Conservation (phyloP, 2,329 filamentous ascomycete species). For the Nakataea oryzae region DNA sequence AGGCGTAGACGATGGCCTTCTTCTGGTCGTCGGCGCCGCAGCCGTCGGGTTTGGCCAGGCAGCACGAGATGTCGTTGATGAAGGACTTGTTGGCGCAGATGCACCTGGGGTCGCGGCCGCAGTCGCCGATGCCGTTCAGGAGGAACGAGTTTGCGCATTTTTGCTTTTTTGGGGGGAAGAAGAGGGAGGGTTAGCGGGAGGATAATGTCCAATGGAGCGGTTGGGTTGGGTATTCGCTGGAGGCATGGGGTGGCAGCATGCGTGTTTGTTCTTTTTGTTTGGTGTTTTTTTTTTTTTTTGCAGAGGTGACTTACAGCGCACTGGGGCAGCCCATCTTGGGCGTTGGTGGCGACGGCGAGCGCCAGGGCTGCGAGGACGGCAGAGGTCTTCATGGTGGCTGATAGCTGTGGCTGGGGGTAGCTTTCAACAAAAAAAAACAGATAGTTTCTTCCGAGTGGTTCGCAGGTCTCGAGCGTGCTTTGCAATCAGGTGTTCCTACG, state of each 20-base stretch:
- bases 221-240: neutral
- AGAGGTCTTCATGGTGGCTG: constrained; percentile 31
- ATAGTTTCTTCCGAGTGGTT: neutral
- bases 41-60: constrained; percentile 15
- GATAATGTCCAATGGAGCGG: neutral
- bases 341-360: constrained; percentile 40
- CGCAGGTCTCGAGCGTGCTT: no score
- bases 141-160: constrained; percentile 21
- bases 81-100: constrained; percentile 30
- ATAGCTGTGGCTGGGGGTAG: neutral
- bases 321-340: constrained; percentile 35
- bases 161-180: constrained; percentile 6
- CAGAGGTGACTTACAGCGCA: constrained; percentile 41
- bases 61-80: constrained; percentile 27
- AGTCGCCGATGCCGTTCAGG: constrained; percentile 20
- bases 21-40: constrained; percentile 18
- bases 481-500: neutral
- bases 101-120: constrained; percentile 23
- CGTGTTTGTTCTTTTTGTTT: neutral
- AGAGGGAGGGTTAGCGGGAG: constrained; percentile 5
- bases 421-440: no score
- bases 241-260: neutral
- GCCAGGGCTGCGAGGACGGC: constrained; percentile 35
- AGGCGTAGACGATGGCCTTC: constrained; percentile 18
- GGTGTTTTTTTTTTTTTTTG: neutral